A percentile compares a stretch with the other conserved stretches of the same genome.
Conservation (phyloP, 1,284 basidiomycete genomes). For the Sanghuangporus weigelae region DNA sequence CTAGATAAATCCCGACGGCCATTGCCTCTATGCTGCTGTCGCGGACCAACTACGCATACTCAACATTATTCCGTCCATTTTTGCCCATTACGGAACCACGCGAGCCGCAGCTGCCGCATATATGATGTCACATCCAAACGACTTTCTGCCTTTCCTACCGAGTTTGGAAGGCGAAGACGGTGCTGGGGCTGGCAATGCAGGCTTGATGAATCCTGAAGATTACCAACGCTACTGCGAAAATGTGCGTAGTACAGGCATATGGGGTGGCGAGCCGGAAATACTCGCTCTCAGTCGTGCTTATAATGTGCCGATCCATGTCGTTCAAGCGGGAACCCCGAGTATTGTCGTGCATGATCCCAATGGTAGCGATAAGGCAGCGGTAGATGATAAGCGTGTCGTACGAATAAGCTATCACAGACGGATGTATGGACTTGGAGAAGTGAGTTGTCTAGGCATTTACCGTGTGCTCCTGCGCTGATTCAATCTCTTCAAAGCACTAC, state of each 20-base stretch:
- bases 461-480: not conserved
- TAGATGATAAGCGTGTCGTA: conserved; percentile 43
- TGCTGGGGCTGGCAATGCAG: conserved; percentile 60
- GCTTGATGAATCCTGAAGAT: conserved; percentile 66
- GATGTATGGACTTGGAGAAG: conserved; percentile 93
- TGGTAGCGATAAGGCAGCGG: conserved; percentile 28
- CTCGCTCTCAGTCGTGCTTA: conserved; percentile 85
- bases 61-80: conserved; percentile 47
- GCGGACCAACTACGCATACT: conserved; percentile 81
- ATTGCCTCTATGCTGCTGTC: conserved; percentile 91
- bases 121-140: conserved; percentile 80
- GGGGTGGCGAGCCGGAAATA: conserved; percentile 99
- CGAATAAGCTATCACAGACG: conserved; percentile 87
- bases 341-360: conserved; percentile 77
- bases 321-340: conserved; percentile 79
- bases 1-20: conserved; percentile 90
- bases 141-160: conserved; percentile 93
- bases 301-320: conserved; percentile 84
- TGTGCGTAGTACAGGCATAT: conserved; percentile 80
- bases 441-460: conserved; percentile 32
- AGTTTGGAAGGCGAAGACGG: conserved; percentile 72
- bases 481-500: conserved; percentile 59
- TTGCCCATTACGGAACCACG: conserved; percentile 55
- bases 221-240: conserved; percentile 78
- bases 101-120: conserved; percentile 77